phyloP scores from a whole-genome alignment of 139 green algal genomes.

The Chlamydomonas eustigma region DNA sequence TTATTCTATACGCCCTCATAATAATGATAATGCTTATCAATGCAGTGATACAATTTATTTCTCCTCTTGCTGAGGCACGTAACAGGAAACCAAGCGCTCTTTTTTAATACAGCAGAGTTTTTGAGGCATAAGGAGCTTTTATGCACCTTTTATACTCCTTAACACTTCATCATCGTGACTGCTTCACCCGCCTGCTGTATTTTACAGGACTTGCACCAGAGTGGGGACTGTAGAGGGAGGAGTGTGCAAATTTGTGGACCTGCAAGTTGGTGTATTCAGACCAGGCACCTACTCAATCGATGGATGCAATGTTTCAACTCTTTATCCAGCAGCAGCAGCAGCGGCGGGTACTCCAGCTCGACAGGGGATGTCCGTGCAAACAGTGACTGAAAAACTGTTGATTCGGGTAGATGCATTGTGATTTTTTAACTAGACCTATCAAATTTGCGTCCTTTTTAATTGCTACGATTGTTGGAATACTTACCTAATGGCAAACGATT shows the following conservation, averaged over 20 bases:
- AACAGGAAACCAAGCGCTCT: no score
- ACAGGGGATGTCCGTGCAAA: no score
- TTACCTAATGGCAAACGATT: neutral
- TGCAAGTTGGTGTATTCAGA: constrained; percentile 13
- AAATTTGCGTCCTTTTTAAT: neutral
- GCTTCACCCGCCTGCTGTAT: no score
- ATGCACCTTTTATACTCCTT: neutral
- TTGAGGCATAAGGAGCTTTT: neutral
- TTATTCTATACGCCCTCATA: no score
- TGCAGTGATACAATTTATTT: no score
- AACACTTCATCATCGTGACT: no score
- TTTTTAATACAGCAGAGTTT: neutral
- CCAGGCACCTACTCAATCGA: constrained; percentile 10
- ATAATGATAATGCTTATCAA: no score
- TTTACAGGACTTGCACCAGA: neutral
- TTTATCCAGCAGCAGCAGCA: neutral
- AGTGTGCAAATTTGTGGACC: neutral
- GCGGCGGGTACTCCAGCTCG: neutral
- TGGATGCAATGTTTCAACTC: constrained; percentile 3
- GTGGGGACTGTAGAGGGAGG: neutral
- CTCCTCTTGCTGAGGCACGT: no score
- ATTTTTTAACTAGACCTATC: neutral
- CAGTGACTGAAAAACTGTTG: neutral
- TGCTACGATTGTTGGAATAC: no score
- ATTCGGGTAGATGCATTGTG: neutral